Conservation (phyloP, 768 basidiomycete genomes). For the Auricularia auricula-judae region DNA sequence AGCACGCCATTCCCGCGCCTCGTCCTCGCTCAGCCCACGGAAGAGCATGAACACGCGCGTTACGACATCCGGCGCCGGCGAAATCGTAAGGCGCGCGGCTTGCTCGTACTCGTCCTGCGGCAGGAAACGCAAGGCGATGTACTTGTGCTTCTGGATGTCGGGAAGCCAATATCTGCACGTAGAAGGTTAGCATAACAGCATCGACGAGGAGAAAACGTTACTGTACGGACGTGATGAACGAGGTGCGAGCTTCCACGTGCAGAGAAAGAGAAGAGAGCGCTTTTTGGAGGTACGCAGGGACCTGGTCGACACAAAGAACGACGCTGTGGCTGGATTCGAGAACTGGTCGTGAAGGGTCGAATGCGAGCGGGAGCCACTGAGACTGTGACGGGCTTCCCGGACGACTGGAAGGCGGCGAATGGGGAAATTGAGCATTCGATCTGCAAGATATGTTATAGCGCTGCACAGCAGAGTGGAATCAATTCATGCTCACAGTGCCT, state of each 20-base stretch:
- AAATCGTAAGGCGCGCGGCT: slow-evolving; percentile 24
- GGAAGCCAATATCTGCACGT: slow-evolving; percentile 33
- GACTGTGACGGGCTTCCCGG: not conserved
- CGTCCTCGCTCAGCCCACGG: slow-evolving; percentile 20
- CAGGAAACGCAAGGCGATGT: slow-evolving; percentile 35
- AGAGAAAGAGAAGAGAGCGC: slow-evolving; percentile 20
- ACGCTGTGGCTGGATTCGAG: slow-evolving; percentile 15
- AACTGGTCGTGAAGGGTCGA: slow-evolving; percentile 3
- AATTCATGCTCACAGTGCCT: too few species aligned
- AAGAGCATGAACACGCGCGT: slow-evolving; percentile 40
- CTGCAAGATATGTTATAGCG: not conserved
- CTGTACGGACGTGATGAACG: slow-evolving; percentile 33
- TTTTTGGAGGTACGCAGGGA: slow-evolving; percentile 28
- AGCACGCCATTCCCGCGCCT: slow-evolving; percentile 3
- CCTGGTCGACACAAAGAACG: slow-evolving; percentile 17
- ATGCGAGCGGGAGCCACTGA: not conserved
- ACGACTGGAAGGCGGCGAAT: not conserved
- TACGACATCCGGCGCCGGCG: slow-evolving; percentile 31
- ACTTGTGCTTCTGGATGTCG: slow-evolving; percentile 25
- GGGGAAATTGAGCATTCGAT: not conserved
- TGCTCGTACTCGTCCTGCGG: slow-evolving; percentile 17
- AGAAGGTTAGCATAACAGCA: not conserved
- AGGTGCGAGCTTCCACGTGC: slow-evolving; percentile 31
- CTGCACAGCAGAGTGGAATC: not conserved
- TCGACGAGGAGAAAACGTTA: not conserved